Base-by-base conservation (phyloP, 176 grass and related monocot genomes). In the Juncus inflexus region DNA sequence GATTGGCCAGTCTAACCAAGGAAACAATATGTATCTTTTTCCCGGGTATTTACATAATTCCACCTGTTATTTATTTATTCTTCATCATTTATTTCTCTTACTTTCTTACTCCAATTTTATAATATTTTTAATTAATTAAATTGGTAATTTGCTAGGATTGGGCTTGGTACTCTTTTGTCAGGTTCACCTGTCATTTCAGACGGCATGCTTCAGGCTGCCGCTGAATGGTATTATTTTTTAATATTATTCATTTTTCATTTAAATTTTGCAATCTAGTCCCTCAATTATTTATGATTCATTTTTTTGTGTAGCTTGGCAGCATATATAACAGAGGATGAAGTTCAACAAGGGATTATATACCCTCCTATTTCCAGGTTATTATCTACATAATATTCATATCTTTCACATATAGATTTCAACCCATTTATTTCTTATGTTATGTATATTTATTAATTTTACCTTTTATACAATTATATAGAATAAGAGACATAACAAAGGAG, bases 11-110 rank as follows among this genome's bases (percentile, higher is more conserved):
- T 92, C 81, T 58, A 99, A 99, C 78, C 88, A 92, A 80, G 94
- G 94, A 71, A 99, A 99, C 65, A 99, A 99, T 54, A 92, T 99
- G 94, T 99, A 99, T 75, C 94, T 99, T 57, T 99, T 99, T 86
- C 94, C 88, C 72, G 94, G 94, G 94, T 99, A 74, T 74, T 80
- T 87, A 53, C 8, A 66, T 6, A 74, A 79, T 50, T 54, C 42
- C 64, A 19, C 75, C 6, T 78, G 51, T 35, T 53, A 58, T 50
- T 64, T 66, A 38, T 50, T 39, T 40, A 19, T 42, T 2, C 12
- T 66, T 72, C 19, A 40, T 42, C 13, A 35, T 4, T 9, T 9
- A 38, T 41, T 15, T 9, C 0, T 11, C 41, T 55, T 42, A 70
- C 37, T 11, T 56, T 43, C 9, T 67, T 41, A 58, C 67, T 68